Conservation (phyloP, 2,329 filamentous ascomycete genomes). For the Talaromyces pinophilus region DNA sequence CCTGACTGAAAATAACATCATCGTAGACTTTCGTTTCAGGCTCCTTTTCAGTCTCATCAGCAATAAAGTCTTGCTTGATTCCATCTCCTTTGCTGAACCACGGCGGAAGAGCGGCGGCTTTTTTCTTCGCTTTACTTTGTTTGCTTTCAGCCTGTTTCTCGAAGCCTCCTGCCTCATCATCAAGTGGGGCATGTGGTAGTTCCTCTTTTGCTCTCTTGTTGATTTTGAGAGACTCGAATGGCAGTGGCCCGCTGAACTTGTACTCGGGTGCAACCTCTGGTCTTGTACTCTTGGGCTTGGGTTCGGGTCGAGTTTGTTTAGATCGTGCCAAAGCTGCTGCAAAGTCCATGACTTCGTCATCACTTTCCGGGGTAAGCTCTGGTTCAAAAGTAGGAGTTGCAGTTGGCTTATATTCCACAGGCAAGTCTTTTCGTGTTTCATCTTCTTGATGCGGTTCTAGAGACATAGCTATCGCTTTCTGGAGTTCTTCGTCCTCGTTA, state of each 20-base stretch:
- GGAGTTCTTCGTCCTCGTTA: conserved; percentile 71
- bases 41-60: conserved; percentile 27
- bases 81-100: conserved; percentile 48
- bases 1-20: conserved; percentile 27
- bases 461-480: conserved; percentile 81
- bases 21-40: conserved; percentile 31
- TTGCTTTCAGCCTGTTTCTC: conserved; percentile 49
- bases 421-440: conserved; percentile 42
- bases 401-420: conserved; percentile 37
- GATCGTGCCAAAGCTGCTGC: conserved; percentile 73
- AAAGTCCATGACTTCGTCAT: conserved; percentile 75
- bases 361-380: conserved; percentile 45
- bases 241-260: conserved; percentile 76
- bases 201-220: conserved; percentile 58
- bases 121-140: conserved; percentile 33
- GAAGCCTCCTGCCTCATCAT: conserved; percentile 64
- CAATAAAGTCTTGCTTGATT: conserved; percentile 36
- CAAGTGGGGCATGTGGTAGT: conserved; percentile 51
- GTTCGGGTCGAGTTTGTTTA: conserved; percentile 58
- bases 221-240: conserved; percentile 79
- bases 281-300: conserved; percentile 39
- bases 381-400: conserved; percentile 18
- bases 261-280: conserved; percentile 53
- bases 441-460: conserved; percentile 56
- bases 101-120: conserved; percentile 43